phyloP scores from a whole-genome alignment of 106 monocot genomes.

The Ottelia alismoides region DNA sequence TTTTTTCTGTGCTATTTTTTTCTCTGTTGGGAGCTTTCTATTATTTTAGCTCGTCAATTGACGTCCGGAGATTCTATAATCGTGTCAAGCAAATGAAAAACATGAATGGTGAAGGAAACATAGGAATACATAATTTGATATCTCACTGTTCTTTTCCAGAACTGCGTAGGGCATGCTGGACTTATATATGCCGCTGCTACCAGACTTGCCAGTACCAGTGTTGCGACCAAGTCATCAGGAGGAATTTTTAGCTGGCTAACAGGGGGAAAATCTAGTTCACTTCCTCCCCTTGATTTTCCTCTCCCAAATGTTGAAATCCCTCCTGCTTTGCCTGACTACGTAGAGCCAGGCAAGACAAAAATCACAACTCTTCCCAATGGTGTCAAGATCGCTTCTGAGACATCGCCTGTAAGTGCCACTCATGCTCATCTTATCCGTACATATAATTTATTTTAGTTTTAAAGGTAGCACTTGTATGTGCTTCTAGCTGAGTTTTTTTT shows the following conservation, averaged over 20 bases:
- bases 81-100: too few species aligned
- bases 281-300: conserved; percentile 48
- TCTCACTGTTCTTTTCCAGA: conserved; percentile 15
- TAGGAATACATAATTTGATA: too few species aligned
- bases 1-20: too few species aligned
- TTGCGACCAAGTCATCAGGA: conserved; percentile 48
- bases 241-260: conserved; percentile 55
- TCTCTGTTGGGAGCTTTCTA: too few species aligned
- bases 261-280: conserved; percentile 27
- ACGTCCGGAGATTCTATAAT: too few species aligned
- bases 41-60: too few species aligned
- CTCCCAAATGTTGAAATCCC: conserved; percentile 46
- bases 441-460: too few species aligned
- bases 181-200: conserved; percentile 10
- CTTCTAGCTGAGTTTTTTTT: too few species aligned
- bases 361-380: conserved; percentile 64
- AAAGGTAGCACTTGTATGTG: too few species aligned
- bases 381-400: conserved; percentile 64
- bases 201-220: conserved; percentile 65
- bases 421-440: too few species aligned
- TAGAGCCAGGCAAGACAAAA: conserved; percentile 53
- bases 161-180: background rate
- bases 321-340: conserved; percentile 47
- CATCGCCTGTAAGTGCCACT: conserved; percentile 42
- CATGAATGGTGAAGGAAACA: too few species aligned